Evolutionary conservation across 1,284 basidiomycete species (phyloP).

Genomic region (Austroboletus niveus): DNA sequence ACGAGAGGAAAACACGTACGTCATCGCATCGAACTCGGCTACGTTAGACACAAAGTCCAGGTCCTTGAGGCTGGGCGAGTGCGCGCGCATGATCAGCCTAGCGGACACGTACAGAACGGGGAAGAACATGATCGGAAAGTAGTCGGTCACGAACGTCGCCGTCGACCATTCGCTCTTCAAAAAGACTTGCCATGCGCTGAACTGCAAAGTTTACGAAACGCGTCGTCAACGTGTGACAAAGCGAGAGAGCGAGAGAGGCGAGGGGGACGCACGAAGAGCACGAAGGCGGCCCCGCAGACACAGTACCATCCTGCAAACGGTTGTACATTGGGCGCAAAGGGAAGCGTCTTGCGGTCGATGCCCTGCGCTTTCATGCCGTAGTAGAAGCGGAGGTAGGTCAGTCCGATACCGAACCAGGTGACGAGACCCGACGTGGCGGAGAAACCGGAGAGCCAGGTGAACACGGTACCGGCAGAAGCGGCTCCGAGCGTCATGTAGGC

Average conservation of each 20-base stretch:
- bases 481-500: conserved; percentile 48
- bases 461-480: conserved; percentile 47
- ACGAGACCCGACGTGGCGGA: conserved; percentile 44
- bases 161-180: conserved; percentile 37
- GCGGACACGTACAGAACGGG: conserved; percentile 52
- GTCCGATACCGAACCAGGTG: conserved; percentile 62
- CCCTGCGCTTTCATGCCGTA: conserved; percentile 57
- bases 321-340: conserved; percentile 44
- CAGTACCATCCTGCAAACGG: conserved; percentile 50
- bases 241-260: not conserved
- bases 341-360: conserved; percentile 48
- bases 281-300: conserved; percentile 33
- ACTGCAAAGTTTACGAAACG: conserved; percentile 19
- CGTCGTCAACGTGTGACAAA: too few species aligned
- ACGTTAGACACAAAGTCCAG: conserved; percentile 60
- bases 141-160: conserved; percentile 45
- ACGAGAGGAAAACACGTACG: conserved; percentile 25
- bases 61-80: conserved; percentile 38
- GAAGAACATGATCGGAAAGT: conserved; percentile 62
- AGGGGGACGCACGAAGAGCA: conserved; percentile 38
- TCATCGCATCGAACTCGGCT: conserved; percentile 51
- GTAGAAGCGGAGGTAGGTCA: conserved; percentile 63
- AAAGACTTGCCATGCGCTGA: conserved; percentile 46
- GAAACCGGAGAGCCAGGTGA: conserved; percentile 60
- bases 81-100: conserved; percentile 40